These are phyloP conservation scores for Biscutella laevigata DNA, from an alignment of 441 rosid species.

Conservation along the genomic window DNA sequence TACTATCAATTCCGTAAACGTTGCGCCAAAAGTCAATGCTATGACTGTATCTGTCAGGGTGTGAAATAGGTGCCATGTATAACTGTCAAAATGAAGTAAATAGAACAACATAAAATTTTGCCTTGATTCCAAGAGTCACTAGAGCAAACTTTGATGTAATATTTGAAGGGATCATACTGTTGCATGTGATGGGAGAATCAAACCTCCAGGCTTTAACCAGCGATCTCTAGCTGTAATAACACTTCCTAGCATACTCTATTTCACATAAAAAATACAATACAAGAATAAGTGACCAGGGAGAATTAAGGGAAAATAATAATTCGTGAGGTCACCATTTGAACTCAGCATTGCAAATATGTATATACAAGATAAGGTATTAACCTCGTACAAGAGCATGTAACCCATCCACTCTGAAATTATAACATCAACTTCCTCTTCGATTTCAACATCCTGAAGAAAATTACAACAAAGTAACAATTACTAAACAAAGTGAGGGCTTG, in stretches of 20 bases:
- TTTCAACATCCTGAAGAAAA: slow-evolving; percentile 76
- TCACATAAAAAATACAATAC: slow-evolving; percentile 11
- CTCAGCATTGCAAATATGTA: not conserved
- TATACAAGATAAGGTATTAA: slow-evolving; percentile 22
- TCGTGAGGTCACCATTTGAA: slow-evolving; percentile 6
- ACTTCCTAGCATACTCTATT: slow-evolving; percentile 96
- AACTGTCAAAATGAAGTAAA: slow-evolving; percentile 45
- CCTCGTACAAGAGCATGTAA: slow-evolving; percentile 97
- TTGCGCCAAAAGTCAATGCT: slow-evolving; percentile 96
- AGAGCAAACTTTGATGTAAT: slow-evolving; percentile 11
- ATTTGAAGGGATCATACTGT: slow-evolving; percentile 38
- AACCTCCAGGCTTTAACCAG: slow-evolving; percentile 89
- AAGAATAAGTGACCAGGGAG: not conserved
- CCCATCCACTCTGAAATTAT: slow-evolving; percentile 99
- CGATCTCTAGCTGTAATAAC: slow-evolving; percentile 95
- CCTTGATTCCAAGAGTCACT: slow-evolving; percentile 1
- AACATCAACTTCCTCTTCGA: slow-evolving; percentile 87
- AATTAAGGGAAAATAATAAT: slow-evolving; percentile 5
- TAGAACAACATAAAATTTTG: slow-evolving; percentile 15
- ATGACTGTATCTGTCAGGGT: slow-evolving; percentile 80
- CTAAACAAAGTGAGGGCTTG: not conserved
- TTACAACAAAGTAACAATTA: slow-evolving; percentile 15
- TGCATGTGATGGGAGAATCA: slow-evolving; percentile 90
- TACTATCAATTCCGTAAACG: slow-evolving; percentile 96
- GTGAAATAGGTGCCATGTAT: slow-evolving; percentile 92